phyloP scores from a whole-genome alignment of 2,329 filamentous ascomycete species.

The Fusarium zealandicum region DNA sequence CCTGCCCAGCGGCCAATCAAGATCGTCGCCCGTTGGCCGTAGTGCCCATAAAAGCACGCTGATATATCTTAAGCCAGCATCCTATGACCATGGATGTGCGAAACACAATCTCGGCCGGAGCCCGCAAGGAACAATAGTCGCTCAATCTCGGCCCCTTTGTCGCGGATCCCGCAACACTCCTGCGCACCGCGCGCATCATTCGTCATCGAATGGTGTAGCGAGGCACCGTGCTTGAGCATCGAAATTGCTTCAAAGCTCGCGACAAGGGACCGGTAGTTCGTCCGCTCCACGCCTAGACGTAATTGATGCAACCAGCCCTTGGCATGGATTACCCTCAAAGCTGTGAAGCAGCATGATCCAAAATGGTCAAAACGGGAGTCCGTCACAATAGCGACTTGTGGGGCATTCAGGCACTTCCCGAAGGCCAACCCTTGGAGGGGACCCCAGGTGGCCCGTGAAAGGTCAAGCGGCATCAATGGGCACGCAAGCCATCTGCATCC shows the following conservation, averaged over 20 bases:
- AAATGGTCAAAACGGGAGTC: constrained; percentile 12
- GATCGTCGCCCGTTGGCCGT: constrained; percentile 11
- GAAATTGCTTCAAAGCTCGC: constrained; percentile 29
- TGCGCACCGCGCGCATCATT: constrained; percentile 27
- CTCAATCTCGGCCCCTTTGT: constrained; percentile 35
- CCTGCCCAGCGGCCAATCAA: constrained; percentile 29
- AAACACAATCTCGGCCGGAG: constrained; percentile 43
- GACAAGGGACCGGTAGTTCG: constrained; percentile 30
- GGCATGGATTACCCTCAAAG: constrained; percentile 14
- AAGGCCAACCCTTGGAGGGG: constrained; percentile 18
- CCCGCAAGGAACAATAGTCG: constrained; percentile 32
- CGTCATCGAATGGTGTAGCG: constrained; percentile 21
- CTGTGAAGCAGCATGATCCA: constrained; percentile 6
- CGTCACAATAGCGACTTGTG: constrained; percentile 16
- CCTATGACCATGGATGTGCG: constrained; percentile 41
- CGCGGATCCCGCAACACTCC: constrained; percentile 27
- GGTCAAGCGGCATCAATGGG: constrained; percentile 23
- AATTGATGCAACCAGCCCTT: constrained; percentile 24
- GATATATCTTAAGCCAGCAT: constrained; percentile 39
- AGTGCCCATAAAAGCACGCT: constrained; percentile 31
- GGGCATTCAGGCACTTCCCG: constrained; percentile 7
- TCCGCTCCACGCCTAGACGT: constrained; percentile 17
- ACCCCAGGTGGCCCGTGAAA: constrained; percentile 13
- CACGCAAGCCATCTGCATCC: constrained; percentile 31
- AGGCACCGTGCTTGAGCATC: constrained; percentile 22